Base-by-base conservation (phyloP, 2,329 filamentous ascomycete species). In the Plectosphaerella cucumerina region DNA sequence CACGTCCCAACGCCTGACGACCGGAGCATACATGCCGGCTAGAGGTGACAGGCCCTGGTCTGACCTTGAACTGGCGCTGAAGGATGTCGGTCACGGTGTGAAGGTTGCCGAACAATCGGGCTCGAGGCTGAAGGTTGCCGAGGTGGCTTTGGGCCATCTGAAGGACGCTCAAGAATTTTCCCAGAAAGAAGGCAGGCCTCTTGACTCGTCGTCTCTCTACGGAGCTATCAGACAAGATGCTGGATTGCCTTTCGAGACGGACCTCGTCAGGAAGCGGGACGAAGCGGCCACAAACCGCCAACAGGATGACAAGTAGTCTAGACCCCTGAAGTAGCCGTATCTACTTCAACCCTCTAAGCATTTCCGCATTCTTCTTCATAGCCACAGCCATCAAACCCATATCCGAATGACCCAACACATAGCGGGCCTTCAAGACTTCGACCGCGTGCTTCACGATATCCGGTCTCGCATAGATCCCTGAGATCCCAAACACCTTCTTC, bases 141-240 rank as follows among this genome's bases (percentile, higher is more conserved):
- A 76, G 49, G 58, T 74, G 21, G 73, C 69, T 5, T 57, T 78
- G 23, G 63, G 60, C 15, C 70, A 77, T 53, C 58, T 79, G 39
- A 56, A 63, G 23, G 66, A 73, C 50, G 77, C 77, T 0, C 73
- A 66, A 23, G 44, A 35, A 1, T 74, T 65, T 55, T 69, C 67
- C 0, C 61, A 66, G 3, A 53, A 60, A 12, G 64, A 62, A 6
- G 63, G 55, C 1, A 62, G 74, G 41, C 57, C 60, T 2, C 57
- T 80, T 22, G 77, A 80, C 60, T 78, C 75, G 10, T 76, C 72
- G 10, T 70, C 70, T n/a, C 67, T 80, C 59, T 81, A 74, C 62
- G 77, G 77, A 1, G 60, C 74, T 21, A 58, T 79, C 21, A 66
- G 76, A 43, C 55, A 56, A 48, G 64, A 72, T 49, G 69, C 73